Evolutionary conservation across 1,284 basidiomycete genomes (phyloP).

Genomic region (Cerioporus squamosus): DNA sequence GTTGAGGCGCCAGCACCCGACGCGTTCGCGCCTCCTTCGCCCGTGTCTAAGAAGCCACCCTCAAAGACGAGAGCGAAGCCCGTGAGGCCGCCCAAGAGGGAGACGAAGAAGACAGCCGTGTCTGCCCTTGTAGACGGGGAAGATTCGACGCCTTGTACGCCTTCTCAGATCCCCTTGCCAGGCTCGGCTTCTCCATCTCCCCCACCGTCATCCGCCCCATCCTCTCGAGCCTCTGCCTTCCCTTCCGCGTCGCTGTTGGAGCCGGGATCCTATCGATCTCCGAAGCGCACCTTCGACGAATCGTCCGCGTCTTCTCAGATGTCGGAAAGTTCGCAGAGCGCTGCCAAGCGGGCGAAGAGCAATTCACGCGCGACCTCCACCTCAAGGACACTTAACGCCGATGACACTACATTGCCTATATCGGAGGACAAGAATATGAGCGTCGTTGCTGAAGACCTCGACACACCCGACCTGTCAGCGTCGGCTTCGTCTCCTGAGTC

Average conservation of each 20-base stretch:
- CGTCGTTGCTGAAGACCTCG: slow-evolving; percentile 40
- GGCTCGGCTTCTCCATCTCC: slow-evolving; percentile 53
- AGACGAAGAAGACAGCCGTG: slow-evolving; percentile 18
- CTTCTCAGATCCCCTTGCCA: slow-evolving; percentile 45
- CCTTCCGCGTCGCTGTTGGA: slow-evolving; percentile 11
- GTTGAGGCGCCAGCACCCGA: slow-evolving; percentile 50
- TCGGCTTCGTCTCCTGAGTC: slow-evolving; percentile 45
- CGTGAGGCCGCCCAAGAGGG: slow-evolving; percentile 23
- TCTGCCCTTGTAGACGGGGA: slow-evolving; percentile 11
- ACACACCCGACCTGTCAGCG: slow-evolving; percentile 49
- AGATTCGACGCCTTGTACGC: slow-evolving; percentile 26
- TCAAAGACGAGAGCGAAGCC: slow-evolving; percentile 32
- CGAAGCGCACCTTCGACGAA: slow-evolving; percentile 73
- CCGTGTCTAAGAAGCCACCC: slow-evolving; percentile 29
- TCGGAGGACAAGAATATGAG: slow-evolving; percentile 14
- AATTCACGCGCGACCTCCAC: slow-evolving; percentile 23
- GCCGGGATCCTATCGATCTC: slow-evolving; percentile 48
- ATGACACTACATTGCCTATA: slow-evolving; percentile 6
- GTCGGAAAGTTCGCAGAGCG: slow-evolving; percentile 45
- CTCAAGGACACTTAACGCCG: slow-evolving; percentile 23
- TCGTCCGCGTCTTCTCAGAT: slow-evolving; percentile 47
- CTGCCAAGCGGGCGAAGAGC: slow-evolving; percentile 48
- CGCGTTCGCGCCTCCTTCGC: slow-evolving; percentile 21
- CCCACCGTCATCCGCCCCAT: slow-evolving; percentile 34
- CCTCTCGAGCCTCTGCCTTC: slow-evolving; percentile 25